Evolutionary conservation across 305 asterid genomes (phyloP).

Genomic region (Plantago rigida): DNA sequence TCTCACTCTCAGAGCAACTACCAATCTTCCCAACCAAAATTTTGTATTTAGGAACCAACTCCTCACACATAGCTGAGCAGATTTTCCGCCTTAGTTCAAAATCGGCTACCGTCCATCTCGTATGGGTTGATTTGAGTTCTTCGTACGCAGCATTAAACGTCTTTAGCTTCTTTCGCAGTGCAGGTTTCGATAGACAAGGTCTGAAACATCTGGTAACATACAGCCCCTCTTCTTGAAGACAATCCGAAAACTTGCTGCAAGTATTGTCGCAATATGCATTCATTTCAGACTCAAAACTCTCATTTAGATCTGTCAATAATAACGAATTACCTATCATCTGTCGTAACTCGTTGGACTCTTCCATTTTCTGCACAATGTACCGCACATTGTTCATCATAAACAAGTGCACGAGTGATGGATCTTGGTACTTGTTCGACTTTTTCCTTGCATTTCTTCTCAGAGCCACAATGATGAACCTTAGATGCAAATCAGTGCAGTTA

Average conservation of each 20-base stretch:
- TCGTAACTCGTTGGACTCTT: constrained; percentile 29
- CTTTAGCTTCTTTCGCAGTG: constrained; percentile 31
- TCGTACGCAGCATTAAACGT: constrained; percentile 35
- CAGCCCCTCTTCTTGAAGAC: constrained; percentile 36
- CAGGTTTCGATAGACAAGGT: constrained; percentile 27
- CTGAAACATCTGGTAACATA: constrained; percentile 23
- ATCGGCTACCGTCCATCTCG: constrained; percentile 38
- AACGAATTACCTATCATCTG: constrained; percentile 38
- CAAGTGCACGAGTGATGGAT: constrained; percentile 29
- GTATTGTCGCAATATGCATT: constrained; percentile 23
- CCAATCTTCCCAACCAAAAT: constrained; percentile 33
- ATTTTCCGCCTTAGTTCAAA: constrained; percentile 34
- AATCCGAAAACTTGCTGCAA: constrained; percentile 33
- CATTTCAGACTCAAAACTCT: constrained; percentile 21
- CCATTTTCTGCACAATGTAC: constrained; percentile 29
- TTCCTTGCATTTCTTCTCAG: constrained; percentile 30
- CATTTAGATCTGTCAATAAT: constrained; percentile 23
- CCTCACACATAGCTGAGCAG: constrained; percentile 21
- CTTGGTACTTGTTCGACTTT: constrained; percentile 26
- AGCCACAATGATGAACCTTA: constrained; percentile 38
- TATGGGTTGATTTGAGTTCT: constrained; percentile 19
- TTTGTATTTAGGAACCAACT: constrained; percentile 32
- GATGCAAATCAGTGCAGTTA: constrained; percentile 27
- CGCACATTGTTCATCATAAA: constrained; percentile 54
- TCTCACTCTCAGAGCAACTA: constrained; percentile 23